Base-by-base conservation (phyloP, 345 rosid genomes). In the Populus simonii region DNA sequence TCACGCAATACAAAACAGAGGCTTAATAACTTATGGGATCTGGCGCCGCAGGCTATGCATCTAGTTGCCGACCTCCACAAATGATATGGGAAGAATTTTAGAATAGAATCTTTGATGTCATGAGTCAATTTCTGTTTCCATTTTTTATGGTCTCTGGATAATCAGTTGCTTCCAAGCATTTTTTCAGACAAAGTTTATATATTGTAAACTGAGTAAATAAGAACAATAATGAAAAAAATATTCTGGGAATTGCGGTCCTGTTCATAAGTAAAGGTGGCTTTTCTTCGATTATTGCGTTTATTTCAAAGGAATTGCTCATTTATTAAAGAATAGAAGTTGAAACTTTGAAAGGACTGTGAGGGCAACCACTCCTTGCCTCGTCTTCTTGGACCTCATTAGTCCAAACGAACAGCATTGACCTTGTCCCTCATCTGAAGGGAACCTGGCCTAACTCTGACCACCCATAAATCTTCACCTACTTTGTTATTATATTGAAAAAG, bases 381-480 rank as follows among this genome's bases (percentile, higher is more conserved):
- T 31, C 33, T 31, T 74, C 45, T 20, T 72, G 43, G 36, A 57
- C 41, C 57, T 75, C 53, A 9, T 23, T 1, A 25, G 82, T 73
- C 76, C 72, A 47, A 77, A 63, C 72, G 73, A 67, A 29, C 79
- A 57, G 75, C 67, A 80, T 80, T 72, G 86, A 81, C 79, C 79
- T 27, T 29, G 68, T 66, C 82, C 39, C 51, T 63, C 41, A 74
- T 65, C 17, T 63, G n/a, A 38, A 66, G 41, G 35, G 49, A 73
- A 81, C 74, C 70, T 59, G 2, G 78, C 79, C 77, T 31, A 68
- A 4, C 33, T 74, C 73, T 65, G 81, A 79, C 76, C 75, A 73
- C 76, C 76, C 68, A 49, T 25, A 49, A 38, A 49, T 68, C 76
- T 70, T 69, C 79, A 82, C 82, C 84, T 17, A 83, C 57, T 6